Percentiles rank a stretch among this genome's conserved stretches.
Conservation (phyloP, 768 basidiomycete species). For the Artomyces pyxidatus region DNA sequence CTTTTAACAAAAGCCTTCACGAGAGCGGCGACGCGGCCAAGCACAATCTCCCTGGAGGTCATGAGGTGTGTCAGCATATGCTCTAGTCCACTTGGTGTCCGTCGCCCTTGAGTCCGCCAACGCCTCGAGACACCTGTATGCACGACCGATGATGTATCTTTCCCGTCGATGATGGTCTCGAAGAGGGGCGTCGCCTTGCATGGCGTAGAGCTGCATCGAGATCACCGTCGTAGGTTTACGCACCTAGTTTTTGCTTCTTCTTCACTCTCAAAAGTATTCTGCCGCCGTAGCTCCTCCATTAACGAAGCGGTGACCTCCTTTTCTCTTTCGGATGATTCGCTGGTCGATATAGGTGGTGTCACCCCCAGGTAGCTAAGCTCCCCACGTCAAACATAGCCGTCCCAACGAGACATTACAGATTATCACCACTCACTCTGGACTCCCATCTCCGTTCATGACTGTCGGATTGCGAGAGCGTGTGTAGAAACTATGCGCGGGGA, state of each 20-base stretch:
- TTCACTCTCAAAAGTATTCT: constrained; percentile 85
- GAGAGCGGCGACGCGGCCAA: constrained; percentile 80
- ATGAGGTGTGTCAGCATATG: background rate
- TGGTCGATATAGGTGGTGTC: constrained; percentile 76
- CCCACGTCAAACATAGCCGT: background rate
- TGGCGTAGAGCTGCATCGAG: background rate
- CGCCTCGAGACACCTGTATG: too few relatives aligned
- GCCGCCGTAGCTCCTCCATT: constrained; percentile 82
- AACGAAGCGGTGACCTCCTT: constrained; percentile 77
- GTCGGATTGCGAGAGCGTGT: too few relatives aligned
- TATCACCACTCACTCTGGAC: constrained; percentile 5
- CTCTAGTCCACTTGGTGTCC: too few relatives aligned
- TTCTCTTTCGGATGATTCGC: constrained; percentile 68
- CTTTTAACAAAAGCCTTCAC: constrained; percentile 90
- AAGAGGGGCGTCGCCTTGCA: background rate
- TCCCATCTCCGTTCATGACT: background rate
- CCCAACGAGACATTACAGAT: background rate
- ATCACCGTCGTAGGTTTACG: background rate
- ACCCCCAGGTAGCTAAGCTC: constrained; percentile 68
- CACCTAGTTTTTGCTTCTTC: constrained; percentile 85
- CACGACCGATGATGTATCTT: too few relatives aligned
- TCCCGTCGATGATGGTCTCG: too few relatives aligned
- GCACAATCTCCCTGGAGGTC: constrained; percentile 73
- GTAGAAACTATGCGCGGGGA: too few relatives aligned
- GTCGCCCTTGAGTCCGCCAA: too few relatives aligned